Conservation (phyloP, 768 basidiomycete genomes). For the Lactifluus piperatus region DNA sequence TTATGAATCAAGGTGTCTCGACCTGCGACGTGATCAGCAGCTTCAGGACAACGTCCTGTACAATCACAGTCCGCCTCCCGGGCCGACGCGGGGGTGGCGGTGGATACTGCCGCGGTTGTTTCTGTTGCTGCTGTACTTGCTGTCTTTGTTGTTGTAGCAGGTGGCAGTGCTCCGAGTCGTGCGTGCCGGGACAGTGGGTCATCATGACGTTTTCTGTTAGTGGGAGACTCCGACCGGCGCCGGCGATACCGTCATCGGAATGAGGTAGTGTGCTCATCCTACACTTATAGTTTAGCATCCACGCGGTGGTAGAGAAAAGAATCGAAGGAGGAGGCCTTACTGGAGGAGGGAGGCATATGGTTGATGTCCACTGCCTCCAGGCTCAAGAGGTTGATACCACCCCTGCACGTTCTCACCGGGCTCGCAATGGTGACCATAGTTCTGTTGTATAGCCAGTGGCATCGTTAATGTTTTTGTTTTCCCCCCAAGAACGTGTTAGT, state of each 20-base stretch:
- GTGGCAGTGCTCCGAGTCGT: too few species aligned
- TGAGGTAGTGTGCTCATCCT: neutral
- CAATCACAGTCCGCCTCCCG: neutral
- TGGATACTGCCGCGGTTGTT: neutral
- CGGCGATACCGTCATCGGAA: neutral
- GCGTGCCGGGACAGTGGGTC: too few species aligned
- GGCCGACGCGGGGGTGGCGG: neutral
- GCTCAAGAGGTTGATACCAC: neutral
- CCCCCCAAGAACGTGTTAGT: too few species aligned
- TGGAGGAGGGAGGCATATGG: neutral
- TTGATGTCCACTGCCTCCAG: too few species aligned
- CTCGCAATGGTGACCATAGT: neutral
- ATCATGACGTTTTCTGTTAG: neutral
- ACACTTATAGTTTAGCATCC: too few species aligned
- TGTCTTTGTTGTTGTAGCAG: too few species aligned
- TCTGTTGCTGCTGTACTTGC: neutral
- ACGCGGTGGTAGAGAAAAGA: too few species aligned
- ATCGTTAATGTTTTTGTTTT: too few species aligned
- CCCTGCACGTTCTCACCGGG: neutral
- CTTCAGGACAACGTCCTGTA: conserved; percentile 1
- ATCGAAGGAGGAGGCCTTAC: neutral
- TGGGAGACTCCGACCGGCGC: neutral
- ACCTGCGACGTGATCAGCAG: conserved; percentile 4
- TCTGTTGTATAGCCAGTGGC: neutral
- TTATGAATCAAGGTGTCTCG: neutral